phyloP scores from a whole-genome alignment of 2,329 filamentous ascomycete species.

The Pseudopyricularia javanii region DNA sequence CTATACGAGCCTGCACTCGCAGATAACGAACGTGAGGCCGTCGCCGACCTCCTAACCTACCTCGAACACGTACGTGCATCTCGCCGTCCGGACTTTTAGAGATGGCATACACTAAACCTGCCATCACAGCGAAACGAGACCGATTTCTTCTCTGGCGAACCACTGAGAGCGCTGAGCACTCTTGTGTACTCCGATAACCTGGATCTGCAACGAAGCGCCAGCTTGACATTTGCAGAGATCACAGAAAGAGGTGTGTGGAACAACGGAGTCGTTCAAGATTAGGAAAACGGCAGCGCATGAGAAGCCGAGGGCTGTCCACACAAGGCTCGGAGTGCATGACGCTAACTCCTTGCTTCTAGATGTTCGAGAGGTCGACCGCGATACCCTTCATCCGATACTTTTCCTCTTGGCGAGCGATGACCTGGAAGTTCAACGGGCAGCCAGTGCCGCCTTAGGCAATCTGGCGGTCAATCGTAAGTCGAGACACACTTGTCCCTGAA shows the following conservation, averaged over 20 bases:
- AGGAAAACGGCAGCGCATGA: slow-evolving; percentile 3
- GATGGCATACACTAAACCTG: slow-evolving; percentile 12
- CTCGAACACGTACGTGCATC: slow-evolving; percentile 71
- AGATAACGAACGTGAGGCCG: slow-evolving; percentile 92
- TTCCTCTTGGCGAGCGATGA: slow-evolving; percentile 90
- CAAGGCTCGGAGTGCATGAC: not conserved
- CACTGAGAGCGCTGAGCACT: slow-evolving; percentile 83
- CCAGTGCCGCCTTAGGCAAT: slow-evolving; percentile 90
- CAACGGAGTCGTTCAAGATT: not conserved
- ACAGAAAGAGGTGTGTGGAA: slow-evolving; percentile 75
- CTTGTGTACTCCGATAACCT: slow-evolving; percentile 98
- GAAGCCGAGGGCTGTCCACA: not conserved
- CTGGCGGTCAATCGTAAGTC: slow-evolving; percentile 90
- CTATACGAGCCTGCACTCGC: slow-evolving; percentile 80
- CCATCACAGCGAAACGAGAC: slow-evolving; percentile 72
- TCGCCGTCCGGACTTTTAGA: not conserved
- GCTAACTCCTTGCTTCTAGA: slow-evolving; percentile 39
- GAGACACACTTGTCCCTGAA: not conserved
- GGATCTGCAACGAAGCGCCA: slow-evolving; percentile 91
- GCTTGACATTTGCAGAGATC: slow-evolving; percentile 96
- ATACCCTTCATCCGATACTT: slow-evolving; percentile 91
- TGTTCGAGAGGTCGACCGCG: slow-evolving; percentile 88
- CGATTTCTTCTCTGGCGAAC: slow-evolving; percentile 96
- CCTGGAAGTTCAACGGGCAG: slow-evolving; percentile 92
- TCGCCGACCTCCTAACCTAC: slow-evolving; percentile 88